Evolutionary conservation across 1,284 basidiomycete genomes (phyloP).

Genomic region (Ceratobasidium sp.): DNA sequence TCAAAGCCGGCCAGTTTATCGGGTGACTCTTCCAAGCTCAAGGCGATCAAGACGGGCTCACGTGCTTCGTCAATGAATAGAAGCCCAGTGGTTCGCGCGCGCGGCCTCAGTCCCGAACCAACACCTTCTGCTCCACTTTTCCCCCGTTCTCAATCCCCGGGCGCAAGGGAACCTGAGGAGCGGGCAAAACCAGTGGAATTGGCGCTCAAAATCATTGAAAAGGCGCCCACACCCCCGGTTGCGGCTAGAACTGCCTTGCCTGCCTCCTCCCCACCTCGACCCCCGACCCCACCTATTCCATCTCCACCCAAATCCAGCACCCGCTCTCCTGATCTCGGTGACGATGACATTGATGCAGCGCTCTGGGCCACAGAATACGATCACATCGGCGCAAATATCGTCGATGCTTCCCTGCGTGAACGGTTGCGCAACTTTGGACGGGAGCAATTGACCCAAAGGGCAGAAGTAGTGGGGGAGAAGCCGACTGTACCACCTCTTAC

Average conservation of each 20-base stretch:
- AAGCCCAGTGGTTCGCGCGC: slow-evolving; percentile 23
- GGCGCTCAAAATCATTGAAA: background rate
- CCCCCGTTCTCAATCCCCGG: slow-evolving; percentile 18
- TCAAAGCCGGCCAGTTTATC: slow-evolving; percentile 1
- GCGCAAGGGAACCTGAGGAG: background rate
- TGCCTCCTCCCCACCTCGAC: slow-evolving; percentile 8
- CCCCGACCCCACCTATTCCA: slow-evolving; percentile 6
- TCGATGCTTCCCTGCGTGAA: slow-evolving; percentile 30
- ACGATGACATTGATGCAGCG: slow-evolving; percentile 33
- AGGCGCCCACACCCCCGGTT: slow-evolving; percentile 15
- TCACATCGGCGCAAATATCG: slow-evolving; percentile 30
- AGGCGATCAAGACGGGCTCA: slow-evolving; percentile 21
- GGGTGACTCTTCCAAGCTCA: background rate
- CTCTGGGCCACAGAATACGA: slow-evolving; percentile 36
- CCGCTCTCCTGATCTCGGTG: background rate
- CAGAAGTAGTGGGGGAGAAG: background rate
- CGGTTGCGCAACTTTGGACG: slow-evolving; percentile 13
- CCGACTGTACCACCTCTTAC: slow-evolving; percentile 3
- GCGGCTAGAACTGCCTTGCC: slow-evolving; percentile 14
- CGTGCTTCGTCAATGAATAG: slow-evolving; percentile 16
- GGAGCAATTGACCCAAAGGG: slow-evolving; percentile 17
- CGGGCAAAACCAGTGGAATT: background rate
- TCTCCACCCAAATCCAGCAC: slow-evolving; percentile 11
- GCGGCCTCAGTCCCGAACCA: slow-evolving; percentile 14
- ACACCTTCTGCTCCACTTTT: slow-evolving; percentile 31